phyloP scores from a whole-genome alignment of 2,329 filamentous ascomycete species.

The Pseudogymnoascus verrucosus region DNA sequence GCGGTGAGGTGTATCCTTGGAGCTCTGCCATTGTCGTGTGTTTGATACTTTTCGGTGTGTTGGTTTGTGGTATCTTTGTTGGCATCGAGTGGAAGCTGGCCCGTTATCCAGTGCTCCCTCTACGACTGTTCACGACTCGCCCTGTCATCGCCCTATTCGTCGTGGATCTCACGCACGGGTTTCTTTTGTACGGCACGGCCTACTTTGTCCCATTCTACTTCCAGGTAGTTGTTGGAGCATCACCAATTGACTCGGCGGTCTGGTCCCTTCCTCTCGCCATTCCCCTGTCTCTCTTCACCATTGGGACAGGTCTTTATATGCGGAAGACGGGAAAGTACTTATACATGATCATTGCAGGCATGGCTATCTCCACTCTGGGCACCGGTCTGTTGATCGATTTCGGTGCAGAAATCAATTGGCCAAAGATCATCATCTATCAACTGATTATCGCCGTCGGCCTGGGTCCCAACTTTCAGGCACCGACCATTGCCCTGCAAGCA shows the following conservation, averaged over 20 bases:
- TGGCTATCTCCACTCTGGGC: slow-evolving; percentile 52
- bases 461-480: slow-evolving; percentile 58
- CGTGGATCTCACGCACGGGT: slow-evolving; percentile 61
- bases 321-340: slow-evolving; percentile 57
- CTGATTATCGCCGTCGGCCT: slow-evolving; percentile 54
- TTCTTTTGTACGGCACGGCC: slow-evolving; percentile 40
- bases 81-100: slow-evolving; percentile 45
- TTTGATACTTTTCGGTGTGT: slow-evolving; percentile 62
- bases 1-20: slow-evolving; percentile 39
- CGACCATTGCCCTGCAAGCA: slow-evolving; percentile 59
- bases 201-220: slow-evolving; percentile 53
- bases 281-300: slow-evolving; percentile 53
- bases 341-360: slow-evolving; percentile 47
- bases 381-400: slow-evolving; percentile 55
- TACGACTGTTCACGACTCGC: slow-evolving; percentile 56
- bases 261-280: slow-evolving; percentile 65
- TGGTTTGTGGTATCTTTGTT: slow-evolving; percentile 32
- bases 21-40: slow-evolving; percentile 64
- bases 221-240: slow-evolving; percentile 63
- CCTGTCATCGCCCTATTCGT: slow-evolving; percentile 58
- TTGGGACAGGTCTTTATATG: slow-evolving; percentile 44
- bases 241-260: slow-evolving; percentile 63
- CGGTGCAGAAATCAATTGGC: slow-evolving; percentile 44
- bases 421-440: slow-evolving; percentile 50
- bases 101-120: slow-evolving; percentile 63